phyloP scores from a whole-genome alignment of 2,329 filamentous ascomycete species.

The Aspergillus versicolor region DNA sequence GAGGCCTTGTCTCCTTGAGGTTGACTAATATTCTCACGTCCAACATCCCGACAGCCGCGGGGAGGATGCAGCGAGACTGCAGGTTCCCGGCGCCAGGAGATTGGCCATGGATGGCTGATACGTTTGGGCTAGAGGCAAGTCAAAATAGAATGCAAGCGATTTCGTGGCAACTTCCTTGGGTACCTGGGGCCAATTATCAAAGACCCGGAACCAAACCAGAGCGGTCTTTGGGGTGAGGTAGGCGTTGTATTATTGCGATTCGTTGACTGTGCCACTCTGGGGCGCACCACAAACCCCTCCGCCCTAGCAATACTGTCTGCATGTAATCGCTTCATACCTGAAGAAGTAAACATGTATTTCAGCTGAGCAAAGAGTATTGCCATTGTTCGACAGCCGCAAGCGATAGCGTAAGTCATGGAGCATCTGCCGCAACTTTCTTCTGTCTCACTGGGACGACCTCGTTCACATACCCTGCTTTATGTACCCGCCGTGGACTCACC shows the following conservation, averaged over 20 bases:
- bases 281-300: conserved; percentile 22
- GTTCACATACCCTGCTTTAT: conserved; percentile 10
- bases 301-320: conserved; percentile 14
- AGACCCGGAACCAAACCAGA: not conserved
- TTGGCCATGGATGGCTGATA: not conserved
- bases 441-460: conserved; percentile 6
- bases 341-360: conserved; percentile 13
- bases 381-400: not conserved
- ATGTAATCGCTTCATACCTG: conserved; percentile 14
- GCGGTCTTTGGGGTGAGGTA: conserved; percentile 3
- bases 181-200: not conserved
- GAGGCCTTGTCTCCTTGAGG: not conserved
- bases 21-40: not conserved
- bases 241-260: conserved; percentile 13
- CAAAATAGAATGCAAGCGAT: not conserved
- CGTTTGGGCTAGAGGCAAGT: not conserved
- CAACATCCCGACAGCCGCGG: not conserved
- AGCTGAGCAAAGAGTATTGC: not conserved
- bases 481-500: conserved; percentile 14
- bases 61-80: not conserved
- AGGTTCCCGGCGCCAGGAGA: not conserved
- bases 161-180: not conserved
- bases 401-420: not conserved
- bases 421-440: conserved; percentile 5
- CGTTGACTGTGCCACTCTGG: conserved; percentile 20